Base-by-base conservation (phyloP, 1,139 yeast genomes). In the Hyphopichia pseudoburtonii region DNA sequence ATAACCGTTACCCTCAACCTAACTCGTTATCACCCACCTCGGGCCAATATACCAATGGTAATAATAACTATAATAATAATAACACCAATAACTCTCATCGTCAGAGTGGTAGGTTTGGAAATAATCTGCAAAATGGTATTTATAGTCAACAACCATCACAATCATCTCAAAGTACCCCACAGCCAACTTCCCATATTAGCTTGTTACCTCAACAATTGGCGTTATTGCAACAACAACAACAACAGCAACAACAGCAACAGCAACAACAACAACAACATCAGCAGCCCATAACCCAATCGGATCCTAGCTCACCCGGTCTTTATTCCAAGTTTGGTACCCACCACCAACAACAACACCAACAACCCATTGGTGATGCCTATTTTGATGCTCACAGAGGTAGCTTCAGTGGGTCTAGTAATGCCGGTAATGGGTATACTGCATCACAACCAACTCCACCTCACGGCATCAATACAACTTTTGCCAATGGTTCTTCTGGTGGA, bases 271-370 rank as follows among this genome's bases (percentile, higher is more conserved):
- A 37, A 23, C 50, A 47, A 34, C 44, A 40, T 17, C 49, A 47
- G 37, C 34, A 16, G 38, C 34, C 15, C 32, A 52, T 42, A 36
- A 40, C 54, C 11, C 62, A 50, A 34, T 48, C 59, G 6, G 51
- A 40, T 7, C 39, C 50, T 29, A 58, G 51, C 40, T 54, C 65
- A 3, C 62, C 66, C 2, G 55, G 56, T 2, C 46, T 61, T 41
- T 62, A 62, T 43, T 8, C 31, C 7, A 28, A 28, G n/a, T 28
- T 17, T 18, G 23, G 31, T 17, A 17, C 18, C 15, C n/a, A n/a
- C n/a, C n/a, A n/a, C n/a, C n/a, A n/a, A n/a, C n/a, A n/a, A n/a
- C n/a, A n/a, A n/a, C n/a, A n/a, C n/a, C 31, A 28, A 28, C 31
- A 17, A 11, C 16, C 22, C 6, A 4, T 28, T 8, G 23, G 31